Conservation (phyloP, 768 basidiomycete genomes). For the Podaxis sp. region DNA sequence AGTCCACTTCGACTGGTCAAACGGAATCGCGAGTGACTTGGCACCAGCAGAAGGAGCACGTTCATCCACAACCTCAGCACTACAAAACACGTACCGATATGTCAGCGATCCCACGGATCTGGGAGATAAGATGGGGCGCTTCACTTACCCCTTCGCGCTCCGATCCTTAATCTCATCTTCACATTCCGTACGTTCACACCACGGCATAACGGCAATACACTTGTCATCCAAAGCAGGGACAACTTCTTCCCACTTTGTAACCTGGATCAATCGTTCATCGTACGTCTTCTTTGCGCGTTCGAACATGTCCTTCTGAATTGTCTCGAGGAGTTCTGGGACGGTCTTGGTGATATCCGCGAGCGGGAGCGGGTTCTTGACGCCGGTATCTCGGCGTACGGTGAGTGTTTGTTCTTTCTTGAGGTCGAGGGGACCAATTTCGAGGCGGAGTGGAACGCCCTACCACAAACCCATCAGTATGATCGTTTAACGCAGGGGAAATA, state of each 20-base stretch:
- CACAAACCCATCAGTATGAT: neutral
- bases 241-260: conserved; percentile 89
- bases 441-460: conserved; percentile 93
- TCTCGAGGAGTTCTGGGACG: conserved; percentile 70
- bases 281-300: conserved; percentile 71
- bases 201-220: conserved; percentile 85
- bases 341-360: conserved; percentile 41
- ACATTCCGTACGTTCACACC: conserved; percentile 92
- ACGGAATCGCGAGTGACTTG: conserved; percentile 95
- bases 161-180: conserved; percentile 99
- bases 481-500: neutral
- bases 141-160: conserved; percentile 73
- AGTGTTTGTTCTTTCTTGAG: conserved; percentile 80
- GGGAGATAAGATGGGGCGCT: conserved; percentile 20
- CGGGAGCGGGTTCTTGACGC: conserved; percentile 44
- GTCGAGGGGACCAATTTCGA: conserved; percentile 96
- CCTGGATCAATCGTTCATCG: conserved; percentile 64
- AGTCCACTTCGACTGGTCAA: conserved; percentile 84
- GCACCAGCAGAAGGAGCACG: conserved; percentile 97
- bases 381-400: conserved; percentile 74
- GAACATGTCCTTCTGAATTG: conserved; percentile 91
- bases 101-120: conserved; percentile 1
- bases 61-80: conserved; percentile 83
- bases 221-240: conserved; percentile 91
- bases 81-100: conserved; percentile 27